A percentile compares a stretch with the other conserved stretches of the same genome.
Evolutionary conservation across 345 rosid genomes (phyloP).

Genomic region (Cardiospermum halicacabum): DNA sequence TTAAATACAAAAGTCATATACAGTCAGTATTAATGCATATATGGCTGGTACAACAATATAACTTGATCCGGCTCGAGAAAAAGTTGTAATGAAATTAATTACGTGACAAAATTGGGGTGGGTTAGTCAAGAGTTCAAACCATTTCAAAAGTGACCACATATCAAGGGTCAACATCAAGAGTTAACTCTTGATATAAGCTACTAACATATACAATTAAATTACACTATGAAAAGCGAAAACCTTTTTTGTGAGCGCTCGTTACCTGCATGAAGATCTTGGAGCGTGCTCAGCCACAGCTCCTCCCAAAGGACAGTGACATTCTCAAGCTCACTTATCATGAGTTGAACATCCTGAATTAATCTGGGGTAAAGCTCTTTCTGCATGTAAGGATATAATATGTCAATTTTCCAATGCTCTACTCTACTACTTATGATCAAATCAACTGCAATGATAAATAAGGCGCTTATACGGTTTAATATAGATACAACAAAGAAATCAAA

Average conservation of each 20-base stretch:
- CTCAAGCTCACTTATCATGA: slow-evolving; percentile 83
- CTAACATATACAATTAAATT: neutral
- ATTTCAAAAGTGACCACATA: too few species aligned
- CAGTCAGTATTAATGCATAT: too few species aligned
- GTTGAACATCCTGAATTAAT: slow-evolving; percentile 88
- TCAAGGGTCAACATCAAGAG: too few species aligned
- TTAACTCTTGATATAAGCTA: neutral
- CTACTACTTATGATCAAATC: slow-evolving; percentile 10
- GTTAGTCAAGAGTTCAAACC: too few species aligned
- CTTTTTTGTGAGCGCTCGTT: slow-evolving; percentile 16
- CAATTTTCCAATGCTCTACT: slow-evolving; percentile 9
- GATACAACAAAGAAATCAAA: neutral
- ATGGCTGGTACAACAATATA: too few species aligned
- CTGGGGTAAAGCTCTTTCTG: slow-evolving; percentile 82
- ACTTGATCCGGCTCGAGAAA: too few species aligned
- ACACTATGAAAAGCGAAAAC: slow-evolving; percentile 14
- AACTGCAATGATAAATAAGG: slow-evolving; percentile 11
- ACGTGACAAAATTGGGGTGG: too few species aligned
- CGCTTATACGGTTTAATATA: neutral
- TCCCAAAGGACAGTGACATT: slow-evolving; percentile 96
- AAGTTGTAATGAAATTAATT: too few species aligned
- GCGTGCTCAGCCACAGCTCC: slow-evolving; percentile 95
- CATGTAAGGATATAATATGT: slow-evolving; percentile 26
- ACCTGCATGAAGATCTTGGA: slow-evolving; percentile 96
- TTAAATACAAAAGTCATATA: too few species aligned